phyloP scores from a whole-genome alignment of 164 flowering plant genomes.

The Annona cherimola region DNA sequence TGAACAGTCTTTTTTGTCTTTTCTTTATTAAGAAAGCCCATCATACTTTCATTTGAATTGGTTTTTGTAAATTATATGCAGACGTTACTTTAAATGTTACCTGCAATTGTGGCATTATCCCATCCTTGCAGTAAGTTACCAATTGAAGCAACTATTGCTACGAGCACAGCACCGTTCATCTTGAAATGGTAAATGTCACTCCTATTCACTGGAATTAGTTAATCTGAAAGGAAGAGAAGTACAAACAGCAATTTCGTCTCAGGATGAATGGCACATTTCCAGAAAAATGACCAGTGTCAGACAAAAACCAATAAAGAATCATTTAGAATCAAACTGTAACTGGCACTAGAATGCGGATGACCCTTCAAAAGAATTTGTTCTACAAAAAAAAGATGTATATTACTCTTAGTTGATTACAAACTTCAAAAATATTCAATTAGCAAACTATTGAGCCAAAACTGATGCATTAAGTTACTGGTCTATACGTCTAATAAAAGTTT shows the following conservation, averaged over 20 bases:
- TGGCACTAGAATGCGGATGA: too few species aligned
- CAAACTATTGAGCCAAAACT: too few species aligned
- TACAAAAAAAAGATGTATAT: background rate
- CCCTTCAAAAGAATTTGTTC: background rate
- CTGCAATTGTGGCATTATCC: constrained; percentile 97
- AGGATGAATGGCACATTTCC: background rate
- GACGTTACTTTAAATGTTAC: constrained; percentile 23
- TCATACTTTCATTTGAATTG: too few species aligned
- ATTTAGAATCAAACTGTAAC: background rate
- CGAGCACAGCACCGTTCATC: constrained; percentile 79
- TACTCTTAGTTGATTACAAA: background rate
- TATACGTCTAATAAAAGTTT: too few species aligned
- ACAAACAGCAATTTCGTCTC: background rate
- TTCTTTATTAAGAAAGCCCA: too few species aligned
- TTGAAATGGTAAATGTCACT: constrained; percentile 10
- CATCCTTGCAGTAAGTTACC: constrained; percentile 95
- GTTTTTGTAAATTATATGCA: too few species aligned
- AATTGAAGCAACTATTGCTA: constrained; percentile 81
- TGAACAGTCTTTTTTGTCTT: too few species aligned
- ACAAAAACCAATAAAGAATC: background rate
- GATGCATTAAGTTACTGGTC: too few species aligned
- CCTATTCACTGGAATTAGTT: background rate
- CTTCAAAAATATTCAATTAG: too few species aligned
- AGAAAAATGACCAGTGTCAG: background rate
- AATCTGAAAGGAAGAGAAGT: constrained; percentile 11